Conservation (phyloP, 345 rosid species). For the Lepidium africanum region DNA sequence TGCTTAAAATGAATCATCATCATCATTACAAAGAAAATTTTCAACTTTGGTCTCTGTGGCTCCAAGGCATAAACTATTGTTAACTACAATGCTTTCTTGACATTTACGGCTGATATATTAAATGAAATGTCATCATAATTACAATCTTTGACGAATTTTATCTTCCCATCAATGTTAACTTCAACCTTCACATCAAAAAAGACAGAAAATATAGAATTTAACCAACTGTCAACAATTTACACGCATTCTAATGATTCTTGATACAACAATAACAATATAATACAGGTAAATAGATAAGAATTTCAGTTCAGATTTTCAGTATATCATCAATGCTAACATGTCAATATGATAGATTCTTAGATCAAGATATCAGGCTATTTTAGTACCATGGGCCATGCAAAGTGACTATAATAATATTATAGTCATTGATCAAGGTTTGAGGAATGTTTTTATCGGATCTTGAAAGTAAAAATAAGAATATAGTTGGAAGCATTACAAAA, state of each 20-base stretch:
- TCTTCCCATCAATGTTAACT: constrained; percentile 9
- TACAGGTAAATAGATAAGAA: background rate
- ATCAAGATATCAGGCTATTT: background rate
- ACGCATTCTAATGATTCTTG: background rate
- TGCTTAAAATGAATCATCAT: constrained; percentile 22
- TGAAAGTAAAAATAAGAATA: constrained; percentile 5
- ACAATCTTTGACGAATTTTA: constrained; percentile 17
- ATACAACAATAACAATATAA: background rate
- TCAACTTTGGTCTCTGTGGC: constrained; percentile 18
- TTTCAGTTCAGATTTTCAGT: background rate
- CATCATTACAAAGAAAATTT: constrained; percentile 14
- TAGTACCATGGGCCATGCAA: background rate
- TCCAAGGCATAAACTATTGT: constrained; percentile 23
- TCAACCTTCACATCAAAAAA: background rate
- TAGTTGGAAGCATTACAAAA: constrained; percentile 9
- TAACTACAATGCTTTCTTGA: constrained; percentile 16
- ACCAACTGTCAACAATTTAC: background rate
- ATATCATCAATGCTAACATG: background rate
- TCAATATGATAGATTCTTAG: background rate
- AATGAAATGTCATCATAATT: constrained; percentile 21
- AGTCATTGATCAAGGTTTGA: constrained; percentile 8
- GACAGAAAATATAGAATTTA: background rate
- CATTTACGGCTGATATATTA: constrained; percentile 12
- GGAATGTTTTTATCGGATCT: constrained; percentile 1
- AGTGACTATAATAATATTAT: background rate